phyloP scores from a whole-genome alignment of 139 green algal genomes.

The Dunaliella primolecta region DNA sequence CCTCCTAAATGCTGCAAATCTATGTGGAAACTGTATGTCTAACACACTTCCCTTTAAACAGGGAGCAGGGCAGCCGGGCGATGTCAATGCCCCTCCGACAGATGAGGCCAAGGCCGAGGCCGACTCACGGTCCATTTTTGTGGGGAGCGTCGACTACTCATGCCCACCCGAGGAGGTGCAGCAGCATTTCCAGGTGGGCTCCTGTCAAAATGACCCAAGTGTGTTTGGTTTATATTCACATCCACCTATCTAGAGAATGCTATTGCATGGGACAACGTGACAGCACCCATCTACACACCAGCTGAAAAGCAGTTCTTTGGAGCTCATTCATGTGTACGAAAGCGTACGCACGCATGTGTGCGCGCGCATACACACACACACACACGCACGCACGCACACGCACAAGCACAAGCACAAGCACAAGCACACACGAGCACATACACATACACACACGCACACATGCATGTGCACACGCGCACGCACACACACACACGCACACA shows the following conservation, averaged over 20 bases:
- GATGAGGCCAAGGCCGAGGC: conserved; percentile 75
- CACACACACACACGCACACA: background rate
- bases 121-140: conserved; percentile 85
- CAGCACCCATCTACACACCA: background rate
- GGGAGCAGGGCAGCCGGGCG: conserved; percentile 3
- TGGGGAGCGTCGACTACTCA: conserved; percentile 93
- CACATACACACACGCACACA: background rate
- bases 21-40: background rate
- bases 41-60: background rate
- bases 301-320: no score
- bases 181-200: conserved; percentile 72
- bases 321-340: no score
- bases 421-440: background rate
- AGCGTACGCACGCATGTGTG: no score
- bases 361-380: background rate
- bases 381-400: background rate
- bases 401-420: background rate
- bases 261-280: background rate
- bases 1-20: background rate
- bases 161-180: conserved; percentile 95
- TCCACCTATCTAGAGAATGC: background rate
- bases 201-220: background rate
- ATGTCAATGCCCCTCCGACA: conserved; percentile 12
- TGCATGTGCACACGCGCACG: no score
- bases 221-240: background rate